Base-by-base conservation (phyloP, 331 rosid genomes). In the Rosa hybrid region DNA sequence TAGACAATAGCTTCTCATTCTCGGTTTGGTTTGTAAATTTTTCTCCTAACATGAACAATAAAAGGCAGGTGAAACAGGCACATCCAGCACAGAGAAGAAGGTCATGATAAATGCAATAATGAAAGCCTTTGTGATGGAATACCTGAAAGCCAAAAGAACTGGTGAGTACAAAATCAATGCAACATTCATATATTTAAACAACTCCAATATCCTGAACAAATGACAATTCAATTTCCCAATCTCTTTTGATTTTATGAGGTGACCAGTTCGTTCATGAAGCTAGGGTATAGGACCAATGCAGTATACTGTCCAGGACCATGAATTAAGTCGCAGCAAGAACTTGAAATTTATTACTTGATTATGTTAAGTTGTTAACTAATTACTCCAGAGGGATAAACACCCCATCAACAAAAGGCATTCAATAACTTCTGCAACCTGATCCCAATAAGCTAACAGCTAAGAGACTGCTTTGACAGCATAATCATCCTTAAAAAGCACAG, bases 111-210 rank as follows among this genome's bases (percentile, higher is more conserved):
- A 91, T 59, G 90, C 94, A 57, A 90, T 72, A 46, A 86, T 73
- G 48, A 91, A 87, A 45, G 94, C 97, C 86, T 90, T 90, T 34
- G 92, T 90, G 77, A 90, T 90, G 68, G 92, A 84, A 78, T 86
- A 91, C 97, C 91, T 91, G 89, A 80, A 83, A 86, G 25, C 72
- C 7, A 76, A 49, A 65, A 41, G 4, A 51, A 59, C 27, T 25
- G 25, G 7, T 51, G 8, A 60, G 42, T 68, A 8, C 68, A 18
- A 54, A 12, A 20, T 34, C 67, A 13, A 54, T 12, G 38, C 39
- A 20, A 38, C 50, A 54, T 54, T n/a, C 8, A 3, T 34, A 39
- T 46, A 57, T 18, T 50, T 5, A 2, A 57, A 75, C 4, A 39
- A 42, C 56, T 7, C 70, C 11, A 6, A 63, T 23, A 12, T 3